Evolutionary conservation across 176 grass and related monocot genomes (phyloP), one percentile per base, ranked within the genome.

Genomic region (Rhipidocladum racemiflorum): DNA sequence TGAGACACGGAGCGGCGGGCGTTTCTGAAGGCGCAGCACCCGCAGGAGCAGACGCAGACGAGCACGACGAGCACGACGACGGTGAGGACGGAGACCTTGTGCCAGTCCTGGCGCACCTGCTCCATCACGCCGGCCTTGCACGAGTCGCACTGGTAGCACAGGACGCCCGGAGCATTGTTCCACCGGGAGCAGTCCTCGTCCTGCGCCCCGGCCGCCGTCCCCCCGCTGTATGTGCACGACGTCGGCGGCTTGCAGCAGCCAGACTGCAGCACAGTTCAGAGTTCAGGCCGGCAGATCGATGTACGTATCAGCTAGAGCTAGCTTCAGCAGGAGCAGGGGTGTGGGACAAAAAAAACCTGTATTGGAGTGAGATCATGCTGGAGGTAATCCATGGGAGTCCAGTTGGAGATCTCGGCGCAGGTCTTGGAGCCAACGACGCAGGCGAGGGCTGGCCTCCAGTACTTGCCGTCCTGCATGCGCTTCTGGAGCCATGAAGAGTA

Each of bases 161-260:
- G 96, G 60, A 93, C 83, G 76, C 55, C 61, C 1, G 85, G 51
- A 29, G 88, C 96, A 40, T 99, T 99, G 87, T 93, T 99, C 96
- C 96, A 99, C 83, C 61, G 85, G 78, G 83, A 93, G 80, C 96
- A 99, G 85, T 99, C 96, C 12, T 84, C 76, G 1, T 99, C 96
- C 68, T 99, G 96, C 4, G 79, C 87, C 17, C 71, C 91, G 48
- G 88, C 79, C 1, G 91, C 76, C 81, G 72, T 36, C 38, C 92
- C 96, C 6, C 72, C 90, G 43, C 74, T 93, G 85, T 99, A 95
- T 8, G 86, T 75, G 87, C 96, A 99, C 10, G 92, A 87, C 36
- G 96, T 99, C 7, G 96, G 96, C 23, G 96, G 96, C 79, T 99
- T 99, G 87, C 96, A 99, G 75, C 96, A 99, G 12, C 96, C 96